phyloP scores from a whole-genome alignment of 2,329 filamentous ascomycete species.

The Cercospora zeae-maydis region DNA sequence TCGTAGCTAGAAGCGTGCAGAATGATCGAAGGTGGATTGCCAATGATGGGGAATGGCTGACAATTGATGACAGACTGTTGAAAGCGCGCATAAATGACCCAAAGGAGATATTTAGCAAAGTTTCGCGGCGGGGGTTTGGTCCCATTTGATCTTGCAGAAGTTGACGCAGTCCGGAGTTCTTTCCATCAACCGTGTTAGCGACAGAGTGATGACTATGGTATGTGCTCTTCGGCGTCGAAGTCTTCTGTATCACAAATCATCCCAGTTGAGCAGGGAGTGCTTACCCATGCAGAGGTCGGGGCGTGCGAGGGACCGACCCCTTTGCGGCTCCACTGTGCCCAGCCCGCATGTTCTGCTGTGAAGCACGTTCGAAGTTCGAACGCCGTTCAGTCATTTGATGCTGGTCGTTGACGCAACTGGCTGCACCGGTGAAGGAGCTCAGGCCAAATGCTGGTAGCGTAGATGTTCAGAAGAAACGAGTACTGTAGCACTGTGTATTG shows the following conservation, averaged over 20 bases:
- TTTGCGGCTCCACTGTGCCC: neutral
- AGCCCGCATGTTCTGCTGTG: neutral
- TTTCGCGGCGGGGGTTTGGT: neutral
- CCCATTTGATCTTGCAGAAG: neutral
- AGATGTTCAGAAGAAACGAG: neutral
- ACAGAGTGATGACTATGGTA: neutral
- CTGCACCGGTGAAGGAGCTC: neutral
- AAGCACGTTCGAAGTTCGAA: neutral
- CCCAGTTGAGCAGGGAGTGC: neutral
- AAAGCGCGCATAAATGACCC: neutral
- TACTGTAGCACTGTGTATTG: neutral
- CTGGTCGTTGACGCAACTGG: neutral
- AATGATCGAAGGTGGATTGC: constrained; percentile 9
- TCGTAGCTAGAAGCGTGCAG: constrained; percentile 14
- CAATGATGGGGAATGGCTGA: constrained; percentile 14
- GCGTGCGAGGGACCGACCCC: neutral
- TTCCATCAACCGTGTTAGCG: neutral
- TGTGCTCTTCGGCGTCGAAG: neutral
- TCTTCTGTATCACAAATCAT: neutral
- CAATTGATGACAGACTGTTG: constrained; percentile 5
- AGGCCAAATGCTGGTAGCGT: neutral
- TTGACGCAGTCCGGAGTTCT: neutral
- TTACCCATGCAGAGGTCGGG: neutral
- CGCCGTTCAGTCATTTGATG: neutral
- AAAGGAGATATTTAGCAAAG: neutral